Evolutionary conservation across 2,329 filamentous ascomycete species (phyloP), one percentile per base, ranked within the genome.

Genomic region (Fusarium sp.): DNA sequence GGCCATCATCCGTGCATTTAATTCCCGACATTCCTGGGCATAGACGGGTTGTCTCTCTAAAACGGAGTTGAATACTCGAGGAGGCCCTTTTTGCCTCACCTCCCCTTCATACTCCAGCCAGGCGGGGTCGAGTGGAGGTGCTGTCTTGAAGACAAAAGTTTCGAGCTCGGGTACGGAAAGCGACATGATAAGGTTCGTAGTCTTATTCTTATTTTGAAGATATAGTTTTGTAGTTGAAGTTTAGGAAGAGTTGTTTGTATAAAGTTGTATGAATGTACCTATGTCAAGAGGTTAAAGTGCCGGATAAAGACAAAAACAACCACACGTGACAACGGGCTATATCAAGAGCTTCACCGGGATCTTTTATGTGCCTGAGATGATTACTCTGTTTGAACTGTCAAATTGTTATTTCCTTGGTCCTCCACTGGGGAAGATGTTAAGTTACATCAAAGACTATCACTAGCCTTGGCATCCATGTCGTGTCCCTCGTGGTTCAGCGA

Each of bases 91-190:
- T 24, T 37, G 63, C 64, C 73, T 75, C 45, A 71, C 45, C 14
- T 79, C 73, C 31, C 80, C 67, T 71, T 87, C 84, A 72, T 83
- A 80, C 27, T 78, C 76, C 10, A 85, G 66, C 85, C 85, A 87
- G 50, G 77, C 81, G 20, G 81, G 79, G 70, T 86, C 79, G 9
- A 86, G 72, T 4, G 81, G 80, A 9, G 85, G 85, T 8, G 83
- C 81, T 7, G 69, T 71, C 14, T 73, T 37, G 37, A 84, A 78
- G 52, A 79, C 71, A 54, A 82, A 79, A 3, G 52, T 47, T 24
- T 75, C 60, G 5, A 81, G 69, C 6, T 71, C 63, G 5, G 72
- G 62, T 18, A 68, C 69, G 20, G 75, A 72, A 37, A 72, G 69
- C 4, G 24, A 7, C 76, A 78, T 78, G 9, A 13, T 65, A 4